These are phyloP conservation scores for Naematelia encephala DNA, from an alignment of 768 basidiomycete species.

Conservation along the genomic window DNA sequence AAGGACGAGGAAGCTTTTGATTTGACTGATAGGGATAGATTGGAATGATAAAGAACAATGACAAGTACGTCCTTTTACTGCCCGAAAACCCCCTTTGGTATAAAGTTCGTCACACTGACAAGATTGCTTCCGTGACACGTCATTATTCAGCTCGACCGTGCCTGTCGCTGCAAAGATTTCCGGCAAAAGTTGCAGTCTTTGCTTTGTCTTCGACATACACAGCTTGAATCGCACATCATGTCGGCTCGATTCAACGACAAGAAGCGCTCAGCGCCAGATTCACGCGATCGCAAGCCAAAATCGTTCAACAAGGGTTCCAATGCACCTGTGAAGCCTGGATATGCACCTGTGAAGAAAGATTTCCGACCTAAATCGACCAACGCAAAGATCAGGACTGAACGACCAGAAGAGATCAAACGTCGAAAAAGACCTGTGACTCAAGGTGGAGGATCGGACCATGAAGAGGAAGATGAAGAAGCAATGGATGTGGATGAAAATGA, in stretches of 20 bases:
- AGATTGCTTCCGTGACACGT: background rate
- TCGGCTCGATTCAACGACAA: slow-evolving; percentile 7
- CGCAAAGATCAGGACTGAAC: slow-evolving; percentile 15
- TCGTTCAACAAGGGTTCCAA: slow-evolving; percentile 4
- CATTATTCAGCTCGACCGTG: background rate
- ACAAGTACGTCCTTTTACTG: background rate
- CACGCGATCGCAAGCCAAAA: background rate
- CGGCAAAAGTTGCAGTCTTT: background rate
- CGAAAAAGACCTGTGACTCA: slow-evolving; percentile 36
- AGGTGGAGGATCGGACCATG: slow-evolving; percentile 32
- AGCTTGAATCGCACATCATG: slow-evolving; percentile 7
- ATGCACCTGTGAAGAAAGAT: background rate
- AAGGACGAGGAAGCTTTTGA: background rate
- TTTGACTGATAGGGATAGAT: background rate
- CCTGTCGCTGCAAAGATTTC: background rate
- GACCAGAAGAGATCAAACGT: slow-evolving; percentile 7
- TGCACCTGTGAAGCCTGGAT: background rate
- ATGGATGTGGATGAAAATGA: slow-evolving; percentile 23
- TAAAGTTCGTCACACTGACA: background rate
- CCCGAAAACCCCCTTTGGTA: background rate
- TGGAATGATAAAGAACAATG: background rate
- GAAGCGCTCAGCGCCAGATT: slow-evolving; percentile 11
- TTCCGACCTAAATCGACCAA: background rate
- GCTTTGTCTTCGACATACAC: background rate
- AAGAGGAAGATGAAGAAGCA: slow-evolving; percentile 24